Percentiles rank a stretch among this genome's conserved stretches.
Conservation (phyloP, 2,329 filamentous ascomycete genomes). For the Trichoderma breve region DNA sequence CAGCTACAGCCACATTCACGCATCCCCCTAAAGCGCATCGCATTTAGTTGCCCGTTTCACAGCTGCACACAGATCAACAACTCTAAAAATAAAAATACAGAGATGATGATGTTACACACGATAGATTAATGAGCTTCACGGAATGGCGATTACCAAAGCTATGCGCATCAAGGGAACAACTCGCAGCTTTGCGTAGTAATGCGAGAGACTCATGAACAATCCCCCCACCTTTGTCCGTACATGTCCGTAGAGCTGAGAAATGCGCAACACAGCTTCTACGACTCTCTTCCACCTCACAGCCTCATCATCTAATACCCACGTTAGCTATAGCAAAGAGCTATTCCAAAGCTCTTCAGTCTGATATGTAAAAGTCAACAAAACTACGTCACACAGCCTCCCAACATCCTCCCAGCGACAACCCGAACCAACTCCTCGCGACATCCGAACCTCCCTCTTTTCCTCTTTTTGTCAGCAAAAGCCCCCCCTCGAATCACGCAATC, state of each 20-base stretch:
- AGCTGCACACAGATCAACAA: not conserved
- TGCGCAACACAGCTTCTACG: not conserved
- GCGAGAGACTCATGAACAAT: not conserved
- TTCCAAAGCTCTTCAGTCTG: not conserved
- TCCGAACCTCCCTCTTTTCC: not conserved
- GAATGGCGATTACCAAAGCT: not conserved
- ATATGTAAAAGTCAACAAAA: not conserved
- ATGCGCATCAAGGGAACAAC: not conserved
- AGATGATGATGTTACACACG: not conserved
- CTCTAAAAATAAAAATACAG: not conserved
- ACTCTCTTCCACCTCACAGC: not conserved
- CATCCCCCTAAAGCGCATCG: not conserved
- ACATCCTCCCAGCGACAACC: not conserved
- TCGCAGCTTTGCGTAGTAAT: not conserved
- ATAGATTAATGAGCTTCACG: not conserved
- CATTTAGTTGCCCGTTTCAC: not conserved
- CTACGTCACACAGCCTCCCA: not conserved
- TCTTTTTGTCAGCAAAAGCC: conserved; percentile 6
- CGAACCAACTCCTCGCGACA: not conserved
- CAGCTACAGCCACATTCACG: not conserved
- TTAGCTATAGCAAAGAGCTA: not conserved
- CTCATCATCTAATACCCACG: not conserved
- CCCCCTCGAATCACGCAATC: conserved; percentile 5
- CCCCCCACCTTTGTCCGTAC: not conserved
- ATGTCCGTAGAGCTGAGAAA: not conserved